Evolutionary conservation across 495 filamentous ascomycete genomes (phyloP).

Genomic region (Lasiosphaeria miniovina): DNA sequence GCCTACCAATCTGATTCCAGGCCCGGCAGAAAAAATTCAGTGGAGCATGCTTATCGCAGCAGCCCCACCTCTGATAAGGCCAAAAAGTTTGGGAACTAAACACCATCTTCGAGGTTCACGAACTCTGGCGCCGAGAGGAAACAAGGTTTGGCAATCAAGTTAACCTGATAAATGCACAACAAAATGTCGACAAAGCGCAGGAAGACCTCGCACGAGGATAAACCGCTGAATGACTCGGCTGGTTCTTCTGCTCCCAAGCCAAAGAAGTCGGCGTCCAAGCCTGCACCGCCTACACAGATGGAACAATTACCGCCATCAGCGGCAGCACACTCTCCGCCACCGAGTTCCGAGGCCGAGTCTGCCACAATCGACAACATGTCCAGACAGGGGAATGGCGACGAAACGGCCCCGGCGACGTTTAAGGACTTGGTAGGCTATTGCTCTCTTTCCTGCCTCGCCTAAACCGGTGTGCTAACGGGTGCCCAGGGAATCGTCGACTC

Average conservation of each 20-base stretch:
- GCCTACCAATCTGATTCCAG: background rate
- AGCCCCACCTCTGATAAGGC: slow-evolving; percentile 29
- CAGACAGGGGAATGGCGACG: slow-evolving; percentile 7
- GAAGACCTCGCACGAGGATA: slow-evolving; percentile 20
- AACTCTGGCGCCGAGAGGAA: too few relatives aligned
- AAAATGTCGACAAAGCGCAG: slow-evolving; percentile 31
- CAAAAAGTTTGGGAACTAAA: background rate
- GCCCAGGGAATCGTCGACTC: slow-evolving; percentile 73
- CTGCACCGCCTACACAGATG: background rate
- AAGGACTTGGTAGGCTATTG: slow-evolving; percentile 55
- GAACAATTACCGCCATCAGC: background rate
- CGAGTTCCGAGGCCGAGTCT: slow-evolving; percentile 19
- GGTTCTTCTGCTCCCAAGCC: slow-evolving; percentile 7
- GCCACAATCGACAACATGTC: slow-evolving; percentile 8
- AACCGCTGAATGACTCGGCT: slow-evolving; percentile 3
- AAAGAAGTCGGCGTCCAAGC: slow-evolving; percentile 2
- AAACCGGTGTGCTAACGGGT: slow-evolving; percentile 14
- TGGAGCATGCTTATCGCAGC: slow-evolving; percentile 28
- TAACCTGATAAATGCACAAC: slow-evolving; percentile 1
- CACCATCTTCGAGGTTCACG: slow-evolving; percentile 6
- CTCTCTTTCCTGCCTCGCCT: background rate
- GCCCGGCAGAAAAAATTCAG: slow-evolving; percentile 26
- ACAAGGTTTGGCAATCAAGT: background rate
- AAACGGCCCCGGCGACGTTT: slow-evolving; percentile 61
- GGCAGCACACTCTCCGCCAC: slow-evolving; percentile 6